Evolutionary conservation across 352 stramenopile species (phyloP), one percentile per base, ranked within the genome.

Genomic region (Globisporangium emineosum): DNA sequence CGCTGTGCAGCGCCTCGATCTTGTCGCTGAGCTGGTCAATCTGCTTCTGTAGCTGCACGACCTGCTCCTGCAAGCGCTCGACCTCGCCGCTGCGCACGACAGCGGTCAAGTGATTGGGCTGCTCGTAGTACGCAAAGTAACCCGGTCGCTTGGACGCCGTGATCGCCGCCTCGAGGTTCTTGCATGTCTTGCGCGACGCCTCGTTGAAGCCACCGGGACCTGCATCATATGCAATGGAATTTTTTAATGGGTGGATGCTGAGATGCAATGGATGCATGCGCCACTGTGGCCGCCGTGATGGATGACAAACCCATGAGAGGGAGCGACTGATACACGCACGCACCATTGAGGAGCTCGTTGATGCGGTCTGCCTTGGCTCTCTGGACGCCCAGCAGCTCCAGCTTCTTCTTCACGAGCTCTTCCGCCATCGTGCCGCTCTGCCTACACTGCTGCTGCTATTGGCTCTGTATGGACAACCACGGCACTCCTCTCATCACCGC

Each of bases 131-230:
- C 4, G 60, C 50, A 56, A 93, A 91, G 60, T 90, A 91, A 13
- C 82, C 85, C 2, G 85, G 85, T 1, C 68, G 78, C 65, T 91
- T 90, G 61, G 81, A 91, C 1, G 81, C 79, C 10, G 79, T 82
- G 67, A 93, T 89, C 23, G 82, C 85, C 7, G 77, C 85, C 52
- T 93, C 81, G 37, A 93, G 69, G 70, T 93, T 91, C 74, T 93
- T 93, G 67, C 79, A 80, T 29, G 82, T 90, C 69, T 90, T 91
- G 32, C 76, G 82, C 45, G 81, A 90, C 21, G 68, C 64, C 43
- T 93, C 85, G 47, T 91, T 93, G 67, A 93, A 86, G 19, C 85
- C 85, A 3, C 74, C 75, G 19, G 78, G 77, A 35, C 60, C 76
- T 90, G 52, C n/a, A 19, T 53, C 8, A 58, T n/a, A 32, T 10